Conservation (phyloP, 2,329 filamentous ascomycete genomes). For the Drechmeria coniospora region DNA sequence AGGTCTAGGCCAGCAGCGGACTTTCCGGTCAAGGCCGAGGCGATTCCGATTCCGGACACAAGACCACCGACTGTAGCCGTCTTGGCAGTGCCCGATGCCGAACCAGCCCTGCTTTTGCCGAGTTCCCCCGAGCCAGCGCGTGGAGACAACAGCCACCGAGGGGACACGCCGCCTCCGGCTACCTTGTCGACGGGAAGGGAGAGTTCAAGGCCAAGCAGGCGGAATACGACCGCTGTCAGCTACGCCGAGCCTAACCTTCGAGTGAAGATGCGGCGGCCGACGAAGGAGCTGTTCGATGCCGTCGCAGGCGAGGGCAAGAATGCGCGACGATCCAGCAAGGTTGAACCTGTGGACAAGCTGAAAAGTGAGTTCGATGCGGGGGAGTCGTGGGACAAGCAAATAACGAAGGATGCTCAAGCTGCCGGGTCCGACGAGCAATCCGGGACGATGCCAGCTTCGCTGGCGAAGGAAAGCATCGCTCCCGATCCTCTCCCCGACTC, state of each 20-base stretch:
- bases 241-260: slow-evolving; percentile 71
- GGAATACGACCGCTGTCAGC: slow-evolving; percentile 54
- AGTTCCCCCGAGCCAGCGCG: slow-evolving; percentile 32
- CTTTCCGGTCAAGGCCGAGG: slow-evolving; percentile 8
- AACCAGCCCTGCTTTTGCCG: slow-evolving; percentile 27
- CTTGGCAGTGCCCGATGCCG: slow-evolving; percentile 16
- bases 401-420: slow-evolving; percentile 2
- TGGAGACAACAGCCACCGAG: slow-evolving; percentile 16
- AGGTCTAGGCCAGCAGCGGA: slow-evolving; percentile 14
- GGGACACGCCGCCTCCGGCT: slow-evolving; percentile 44
- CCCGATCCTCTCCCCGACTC: slow-evolving; percentile 15
- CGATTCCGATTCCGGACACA: slow-evolving; percentile 6
- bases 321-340: slow-evolving; percentile 24
- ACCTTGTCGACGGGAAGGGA: slow-evolving; percentile 41
- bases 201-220: slow-evolving; percentile 47
- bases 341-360: slow-evolving; percentile 11
- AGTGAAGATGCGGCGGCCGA: slow-evolving; percentile 71
- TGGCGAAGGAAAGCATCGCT: slow-evolving; percentile 22
- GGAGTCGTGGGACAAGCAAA: slow-evolving; percentile 17
- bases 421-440: slow-evolving; percentile 6
- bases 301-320: slow-evolving; percentile 49
- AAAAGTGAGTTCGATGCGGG: slow-evolving; percentile 18
- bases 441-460: slow-evolving; percentile 18
- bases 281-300: slow-evolving; percentile 60
- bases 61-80: slow-evolving; percentile 8